Base-by-base conservation (phyloP, 768 basidiomycete species). In the Auricularia cornea region DNA sequence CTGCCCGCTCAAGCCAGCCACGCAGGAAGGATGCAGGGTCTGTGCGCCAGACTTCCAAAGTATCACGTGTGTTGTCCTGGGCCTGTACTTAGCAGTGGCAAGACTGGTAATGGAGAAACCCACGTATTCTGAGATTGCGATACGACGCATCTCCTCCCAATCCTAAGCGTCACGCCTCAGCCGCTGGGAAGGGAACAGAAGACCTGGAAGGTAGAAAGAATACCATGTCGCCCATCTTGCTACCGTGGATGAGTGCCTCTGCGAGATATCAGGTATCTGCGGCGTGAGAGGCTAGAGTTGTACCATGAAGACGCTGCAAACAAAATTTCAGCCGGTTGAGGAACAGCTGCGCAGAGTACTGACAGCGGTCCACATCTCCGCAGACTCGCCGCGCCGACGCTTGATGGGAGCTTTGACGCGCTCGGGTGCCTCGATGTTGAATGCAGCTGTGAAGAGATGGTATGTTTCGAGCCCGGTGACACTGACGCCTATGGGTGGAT, bases 21-120 rank as follows among this genome's bases (percentile, higher is more conserved):
- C 23, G 29, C 26, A 64, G 5, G 44, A 60, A 52, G 40, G 44
- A n/a, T 38, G 18, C 28, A 5, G 41, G 40, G 23, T 64, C 54
- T 23, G 63, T 60, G 3, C 59, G 59, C 63, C 59, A 64, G 14
- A 23, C 26, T 29, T 64, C 63, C 40, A 60, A 41, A 20, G 59
- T 59, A 59, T 64, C 59, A 16, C 63, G 63, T 3, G 59, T 64
- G 11, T 64, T 59, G 26, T 33, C 56, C 32, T 59, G 28, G 8
- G 52, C 56, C 10, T 16, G 2, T 18, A 59, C 2, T 23, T 20
- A 54, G 56, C 8, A 23, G 56, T 23, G 8, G 11, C 28, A 26
- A 59, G 20, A 26, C 18, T n/a, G n/a, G n/a, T n/a, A 16, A 16
- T 20, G 35, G 44, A 10, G 11, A 48, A 6, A 48, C 44, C 1